Conservation (phyloP, 2,329 filamentous ascomycete species). For the Aspergillus pseudoterreus region DNA sequence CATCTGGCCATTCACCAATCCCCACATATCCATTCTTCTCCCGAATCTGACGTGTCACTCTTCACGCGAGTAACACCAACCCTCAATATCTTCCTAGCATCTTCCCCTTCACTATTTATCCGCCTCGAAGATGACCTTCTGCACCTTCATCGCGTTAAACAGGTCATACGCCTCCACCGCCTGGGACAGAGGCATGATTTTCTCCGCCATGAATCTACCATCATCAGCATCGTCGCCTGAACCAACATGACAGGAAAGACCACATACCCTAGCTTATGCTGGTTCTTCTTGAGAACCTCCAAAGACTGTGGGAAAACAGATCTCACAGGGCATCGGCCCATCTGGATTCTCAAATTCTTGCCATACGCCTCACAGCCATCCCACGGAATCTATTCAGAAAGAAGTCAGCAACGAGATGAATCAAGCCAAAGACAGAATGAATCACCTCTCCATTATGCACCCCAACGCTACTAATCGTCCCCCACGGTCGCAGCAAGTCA, state of each 20-base stretch:
- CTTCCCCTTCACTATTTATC: constrained; percentile 27
- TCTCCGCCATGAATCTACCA: constrained; percentile 70
- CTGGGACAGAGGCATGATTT: constrained; percentile 66
- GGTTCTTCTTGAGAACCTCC: constrained; percentile 61
- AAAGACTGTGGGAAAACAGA: constrained; percentile 66
- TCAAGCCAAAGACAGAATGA: constrained; percentile 9
- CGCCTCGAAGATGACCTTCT: constrained; percentile 67
- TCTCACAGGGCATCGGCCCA: constrained; percentile 73
- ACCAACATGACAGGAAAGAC: neutral
- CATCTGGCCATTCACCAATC: neutral
- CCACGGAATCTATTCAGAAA: constrained; percentile 58
- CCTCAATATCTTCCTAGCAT: neutral
- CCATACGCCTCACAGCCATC: constrained; percentile 59
- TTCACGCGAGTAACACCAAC: too few species aligned
- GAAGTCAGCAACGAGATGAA: neutral
- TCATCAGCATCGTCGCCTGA: constrained; percentile 14
- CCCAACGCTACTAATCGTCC: constrained; percentile 70
- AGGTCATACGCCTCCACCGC: constrained; percentile 67
- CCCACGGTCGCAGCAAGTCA: constrained; percentile 68
- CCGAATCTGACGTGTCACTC: too few species aligned
- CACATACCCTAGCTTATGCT: constrained; percentile 62
- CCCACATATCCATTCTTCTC: neutral
- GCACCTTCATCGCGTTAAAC: constrained; percentile 69
- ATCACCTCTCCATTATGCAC: constrained; percentile 69
- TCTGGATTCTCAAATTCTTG: constrained; percentile 70